Conservation (phyloP, 2,329 filamentous ascomycete genomes). For the Pezicula rhizophila region DNA sequence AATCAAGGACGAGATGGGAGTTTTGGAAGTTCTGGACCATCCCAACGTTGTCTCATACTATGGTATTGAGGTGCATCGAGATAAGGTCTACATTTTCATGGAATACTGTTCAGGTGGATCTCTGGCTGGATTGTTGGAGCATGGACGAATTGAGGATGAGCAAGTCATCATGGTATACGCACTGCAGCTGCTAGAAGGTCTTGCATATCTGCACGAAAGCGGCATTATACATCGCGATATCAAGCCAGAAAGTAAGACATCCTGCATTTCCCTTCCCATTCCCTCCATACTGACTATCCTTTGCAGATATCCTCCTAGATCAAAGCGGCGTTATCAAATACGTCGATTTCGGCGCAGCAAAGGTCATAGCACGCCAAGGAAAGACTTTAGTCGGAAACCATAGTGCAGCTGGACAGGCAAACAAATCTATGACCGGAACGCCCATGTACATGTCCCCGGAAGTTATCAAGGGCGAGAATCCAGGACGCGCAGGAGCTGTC, state of each 20-base stretch:
- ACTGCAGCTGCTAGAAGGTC: slow-evolving; percentile 85
- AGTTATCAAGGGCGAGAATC: slow-evolving; percentile 85
- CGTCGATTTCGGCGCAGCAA: slow-evolving; percentile 95
- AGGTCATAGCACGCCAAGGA: slow-evolving; percentile 90
- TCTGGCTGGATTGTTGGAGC: slow-evolving; percentile 80
- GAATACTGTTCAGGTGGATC: slow-evolving; percentile 97
- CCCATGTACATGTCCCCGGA: slow-evolving; percentile 99
- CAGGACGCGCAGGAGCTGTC: slow-evolving; percentile 76
- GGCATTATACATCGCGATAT: slow-evolving; percentile 95
- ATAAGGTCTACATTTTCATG: slow-evolving; percentile 99
- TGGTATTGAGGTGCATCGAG: slow-evolving; percentile 94
- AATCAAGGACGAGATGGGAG: slow-evolving; percentile 95
- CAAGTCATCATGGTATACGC: slow-evolving; percentile 97
- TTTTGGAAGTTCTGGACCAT: slow-evolving; percentile 90
- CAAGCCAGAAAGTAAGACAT: slow-evolving; percentile 87
- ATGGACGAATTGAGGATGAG: slow-evolving; percentile 95
- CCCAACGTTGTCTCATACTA: slow-evolving; percentile 98
- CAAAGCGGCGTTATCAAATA: slow-evolving; percentile 99
- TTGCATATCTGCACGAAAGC: slow-evolving; percentile 88
- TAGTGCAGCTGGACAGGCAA: slow-evolving; percentile 50
- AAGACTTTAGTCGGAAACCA: slow-evolving; percentile 71
- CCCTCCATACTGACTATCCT: slow-evolving; percentile 5
- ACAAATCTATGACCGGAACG: slow-evolving; percentile 93
- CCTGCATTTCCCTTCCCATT: neutral
- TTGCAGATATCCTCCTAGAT: slow-evolving; percentile 81